Percentiles rank a stretch among this genome's conserved stretches.
phyloP scores from a whole-genome alignment of 352 stramenopile species.

The Phytophthora meadii region DNA sequence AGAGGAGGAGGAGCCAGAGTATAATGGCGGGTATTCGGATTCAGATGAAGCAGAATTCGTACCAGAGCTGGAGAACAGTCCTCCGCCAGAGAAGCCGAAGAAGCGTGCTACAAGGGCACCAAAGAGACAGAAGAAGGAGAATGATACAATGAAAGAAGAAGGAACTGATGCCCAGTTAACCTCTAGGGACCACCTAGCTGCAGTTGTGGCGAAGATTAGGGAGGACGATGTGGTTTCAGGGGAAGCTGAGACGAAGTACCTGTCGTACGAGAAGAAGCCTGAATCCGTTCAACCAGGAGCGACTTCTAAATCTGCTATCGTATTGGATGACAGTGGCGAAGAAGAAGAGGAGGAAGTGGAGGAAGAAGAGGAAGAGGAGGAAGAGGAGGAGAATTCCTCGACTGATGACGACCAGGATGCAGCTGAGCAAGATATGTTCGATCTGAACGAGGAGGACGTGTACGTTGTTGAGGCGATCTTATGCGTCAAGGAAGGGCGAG shows the following conservation, averaged over 20 bases:
- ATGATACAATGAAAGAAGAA: constrained; percentile 16
- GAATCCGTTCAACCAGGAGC: constrained; percentile 28
- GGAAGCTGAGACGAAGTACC: constrained; percentile 27
- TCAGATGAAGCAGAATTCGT: constrained; percentile 51
- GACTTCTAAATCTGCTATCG: constrained; percentile 55
- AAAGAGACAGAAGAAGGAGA: constrained; percentile 22
- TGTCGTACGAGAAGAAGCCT: constrained; percentile 36
- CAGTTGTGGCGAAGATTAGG: constrained; percentile 42
- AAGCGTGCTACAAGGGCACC: constrained; percentile 7
- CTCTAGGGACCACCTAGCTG: constrained; percentile 35
- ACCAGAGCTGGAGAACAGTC: constrained; percentile 29
- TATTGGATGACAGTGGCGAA: constrained; percentile 61
- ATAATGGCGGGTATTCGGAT: constrained; percentile 40
- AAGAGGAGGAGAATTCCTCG: constrained; percentile 50
- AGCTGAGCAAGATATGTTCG: constrained; percentile 44
- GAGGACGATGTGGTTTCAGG: constrained; percentile 32
- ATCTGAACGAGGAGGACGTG: constrained; percentile 78
- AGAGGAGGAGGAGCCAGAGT: constrained; percentile 48
- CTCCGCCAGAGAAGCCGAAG: constrained; percentile 23
- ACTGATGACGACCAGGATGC: constrained; percentile 64
- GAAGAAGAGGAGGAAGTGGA: constrained; percentile 45
- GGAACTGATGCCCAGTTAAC: background rate
- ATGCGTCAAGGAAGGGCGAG: constrained; percentile 66
- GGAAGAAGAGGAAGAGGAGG: constrained; percentile 30
- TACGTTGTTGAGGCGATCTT: constrained; percentile 79